These are phyloP conservation scores for Nephelium lappaceum DNA, from an alignment of 345 rosid genomes.

Conservation along the genomic window DNA sequence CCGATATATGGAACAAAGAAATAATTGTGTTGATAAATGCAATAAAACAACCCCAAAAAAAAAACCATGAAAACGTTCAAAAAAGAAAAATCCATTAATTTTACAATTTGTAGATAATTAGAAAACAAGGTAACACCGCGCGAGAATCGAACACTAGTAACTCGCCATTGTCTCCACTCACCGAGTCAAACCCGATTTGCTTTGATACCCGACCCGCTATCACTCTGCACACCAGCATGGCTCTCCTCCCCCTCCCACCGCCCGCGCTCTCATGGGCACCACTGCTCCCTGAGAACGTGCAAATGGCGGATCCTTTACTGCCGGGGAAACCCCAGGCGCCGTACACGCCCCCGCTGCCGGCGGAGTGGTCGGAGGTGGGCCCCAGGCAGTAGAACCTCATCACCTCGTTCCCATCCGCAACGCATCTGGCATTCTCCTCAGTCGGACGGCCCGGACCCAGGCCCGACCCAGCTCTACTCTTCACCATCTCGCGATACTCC, in stretches of 20 bases:
- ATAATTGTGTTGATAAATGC: constrained; percentile 53
- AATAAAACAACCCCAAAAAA: constrained; percentile 18
- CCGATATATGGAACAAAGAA: constrained; percentile 5
- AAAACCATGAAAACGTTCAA: too few relatives aligned
- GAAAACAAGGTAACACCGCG: constrained; percentile 95
- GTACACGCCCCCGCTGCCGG: constrained; percentile 33
- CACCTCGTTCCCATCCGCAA: constrained; percentile 95
- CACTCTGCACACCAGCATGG: constrained; percentile 93
- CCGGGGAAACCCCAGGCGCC: constrained; percentile 65
- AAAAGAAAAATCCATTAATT: constrained; percentile 27
- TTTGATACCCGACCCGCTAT: constrained; percentile 85
- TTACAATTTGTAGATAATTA: constrained; percentile 88
- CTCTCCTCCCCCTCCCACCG: constrained; percentile 81
- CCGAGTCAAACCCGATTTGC: constrained; percentile 74
- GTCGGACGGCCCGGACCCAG: constrained; percentile 32
- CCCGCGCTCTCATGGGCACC: constrained; percentile 84
- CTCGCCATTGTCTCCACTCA: constrained; percentile 84
- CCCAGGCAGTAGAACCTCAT: constrained; percentile 93
- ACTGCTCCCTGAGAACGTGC: constrained; percentile 80
- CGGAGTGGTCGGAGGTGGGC: constrained; percentile 38
- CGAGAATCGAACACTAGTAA: constrained; percentile 80
- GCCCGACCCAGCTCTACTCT: constrained; percentile 49
- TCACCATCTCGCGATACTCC: constrained; percentile 83
- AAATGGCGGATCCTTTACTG: constrained; percentile 60
- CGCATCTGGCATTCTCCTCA: constrained; percentile 81